Conservation (phyloP, 1,139 yeast species). For the Geotrichum candidum region DNA sequence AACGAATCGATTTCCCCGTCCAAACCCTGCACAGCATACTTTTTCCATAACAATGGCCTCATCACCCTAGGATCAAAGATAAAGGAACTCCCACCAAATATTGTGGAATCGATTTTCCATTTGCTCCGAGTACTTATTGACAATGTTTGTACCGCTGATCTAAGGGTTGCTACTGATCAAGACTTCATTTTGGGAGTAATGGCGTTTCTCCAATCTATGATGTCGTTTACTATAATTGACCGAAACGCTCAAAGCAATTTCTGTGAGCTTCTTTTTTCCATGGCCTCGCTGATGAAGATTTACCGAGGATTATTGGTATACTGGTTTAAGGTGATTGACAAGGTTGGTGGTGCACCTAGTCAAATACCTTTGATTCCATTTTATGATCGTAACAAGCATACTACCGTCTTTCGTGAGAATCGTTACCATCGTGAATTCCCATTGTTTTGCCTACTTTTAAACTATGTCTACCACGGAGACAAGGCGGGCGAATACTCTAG, state of each 20-base stretch:
- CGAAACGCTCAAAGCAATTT: conserved; percentile 20
- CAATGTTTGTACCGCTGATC: conserved; percentile 17
- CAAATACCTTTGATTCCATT: not conserved
- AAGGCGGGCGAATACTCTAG: conserved; percentile 31
- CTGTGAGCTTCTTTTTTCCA: conserved; percentile 21
- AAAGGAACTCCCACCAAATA: conserved; percentile 15
- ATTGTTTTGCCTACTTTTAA: conserved; percentile 27
- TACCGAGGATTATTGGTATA: conserved; percentile 18
- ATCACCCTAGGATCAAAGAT: conserved; percentile 19
- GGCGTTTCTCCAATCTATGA: conserved; percentile 21
- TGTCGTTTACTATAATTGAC: conserved; percentile 15
- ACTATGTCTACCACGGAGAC: conserved; percentile 29
- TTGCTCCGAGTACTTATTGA: conserved; percentile 21
- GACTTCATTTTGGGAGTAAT: conserved; percentile 20
- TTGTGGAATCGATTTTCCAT: conserved; percentile 18
- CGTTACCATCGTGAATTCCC: conserved; percentile 21
- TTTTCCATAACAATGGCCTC: conserved; percentile 21
- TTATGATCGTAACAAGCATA: not conserved
- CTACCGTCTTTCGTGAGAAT: not conserved
- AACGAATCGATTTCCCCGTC: conserved; percentile 1
- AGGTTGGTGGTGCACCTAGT: conserved; percentile 15
- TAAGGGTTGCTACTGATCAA: conserved; percentile 17
- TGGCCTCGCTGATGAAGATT: conserved; percentile 23
- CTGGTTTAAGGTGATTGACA: conserved; percentile 22
- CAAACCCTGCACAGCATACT: conserved; percentile 20